Evolutionary conservation across 768 basidiomycete species (phyloP), one percentile per base, ranked within the genome.

Genomic region (Tylopilus sp.): DNA sequence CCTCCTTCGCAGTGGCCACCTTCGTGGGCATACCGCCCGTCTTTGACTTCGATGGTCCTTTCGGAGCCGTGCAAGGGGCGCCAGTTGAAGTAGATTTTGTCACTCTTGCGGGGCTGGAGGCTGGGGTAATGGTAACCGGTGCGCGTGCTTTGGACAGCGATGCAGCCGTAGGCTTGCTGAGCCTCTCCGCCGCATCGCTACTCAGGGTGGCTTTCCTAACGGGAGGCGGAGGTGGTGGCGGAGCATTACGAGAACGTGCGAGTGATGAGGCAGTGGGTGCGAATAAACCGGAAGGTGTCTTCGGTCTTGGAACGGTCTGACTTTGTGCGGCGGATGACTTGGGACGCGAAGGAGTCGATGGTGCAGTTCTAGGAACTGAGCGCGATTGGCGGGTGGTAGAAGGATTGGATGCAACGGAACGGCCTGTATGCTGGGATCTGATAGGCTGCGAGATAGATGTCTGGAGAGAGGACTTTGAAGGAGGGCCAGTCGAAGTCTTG

Each of bases 211-310:
- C 61, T 66, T 84, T 85, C 71, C 78, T 82, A 18, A 69, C 67
- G 1, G 83, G 76, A 0, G 74, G 72, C 1, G 81, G 75, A 7
- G 73, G 69, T 1, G 68, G 69, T 2, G 74, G 73, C 8, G 71
- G 73, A 0, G 78, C 75, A 60, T 78, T 80, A 44, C 86, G 82
- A 30, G 84, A 75, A 44, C 75, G 79, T 0, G 90, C 90, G 8
- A 91, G 79, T 9, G 88, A 89, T 3, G 89, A 86, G 0, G 88
- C 90, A 1, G 90, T 92, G 1, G 90, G 90, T 7, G 90, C 88
- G 61, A 85, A 90, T 20, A 91, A 66, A 12, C 86, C 83, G 2
- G 81, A 73, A 6, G 81, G 82, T 0, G 83, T 84, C 69, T 84
- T 87, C 31, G 80, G 77, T 49, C 79, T 75, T 25, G 62, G 8